phyloP scores from a whole-genome alignment of 139 green algal species.

The Mesostigma viride region DNA sequence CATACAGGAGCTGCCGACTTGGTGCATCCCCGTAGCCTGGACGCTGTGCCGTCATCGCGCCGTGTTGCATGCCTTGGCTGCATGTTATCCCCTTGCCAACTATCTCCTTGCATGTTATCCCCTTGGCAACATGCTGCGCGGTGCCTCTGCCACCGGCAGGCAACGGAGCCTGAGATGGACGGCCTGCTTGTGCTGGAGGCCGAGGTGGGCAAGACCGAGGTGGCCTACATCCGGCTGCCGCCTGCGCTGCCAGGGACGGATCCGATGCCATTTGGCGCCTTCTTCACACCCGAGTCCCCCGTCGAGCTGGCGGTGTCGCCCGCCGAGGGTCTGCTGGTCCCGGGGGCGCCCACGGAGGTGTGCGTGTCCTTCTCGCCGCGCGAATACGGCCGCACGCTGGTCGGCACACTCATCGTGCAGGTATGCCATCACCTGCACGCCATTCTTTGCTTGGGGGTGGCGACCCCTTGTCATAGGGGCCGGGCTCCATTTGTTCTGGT shows the following conservation, averaged over 20 bases:
- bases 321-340: not conserved
- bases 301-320: constrained; percentile 38
- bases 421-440: too few relatives aligned
- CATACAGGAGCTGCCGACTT: too few relatives aligned
- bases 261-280: constrained; percentile 25
- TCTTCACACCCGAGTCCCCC: constrained; percentile 40
- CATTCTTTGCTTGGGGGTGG: too few relatives aligned
- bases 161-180: constrained; percentile 38
- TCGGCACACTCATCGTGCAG: constrained; percentile 37
- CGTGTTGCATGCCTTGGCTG: too few relatives aligned
- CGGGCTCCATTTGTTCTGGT: too few relatives aligned
- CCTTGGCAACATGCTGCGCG: too few relatives aligned
- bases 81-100: too few relatives aligned
- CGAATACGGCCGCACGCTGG: constrained; percentile 41
- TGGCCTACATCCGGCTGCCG: not conserved
- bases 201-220: constrained; percentile 20
- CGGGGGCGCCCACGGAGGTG: constrained; percentile 7
- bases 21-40: too few relatives aligned
- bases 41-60: too few relatives aligned
- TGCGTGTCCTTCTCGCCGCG: constrained; percentile 38
- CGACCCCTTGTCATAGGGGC: too few relatives aligned
- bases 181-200: constrained; percentile 39
- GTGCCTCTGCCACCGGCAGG: too few relatives aligned
- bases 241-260: not conserved
- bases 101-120: too few relatives aligned